phyloP scores from a whole-genome alignment of 2,329 filamentous ascomycete genomes.

The Ceratocystis destructans region DNA sequence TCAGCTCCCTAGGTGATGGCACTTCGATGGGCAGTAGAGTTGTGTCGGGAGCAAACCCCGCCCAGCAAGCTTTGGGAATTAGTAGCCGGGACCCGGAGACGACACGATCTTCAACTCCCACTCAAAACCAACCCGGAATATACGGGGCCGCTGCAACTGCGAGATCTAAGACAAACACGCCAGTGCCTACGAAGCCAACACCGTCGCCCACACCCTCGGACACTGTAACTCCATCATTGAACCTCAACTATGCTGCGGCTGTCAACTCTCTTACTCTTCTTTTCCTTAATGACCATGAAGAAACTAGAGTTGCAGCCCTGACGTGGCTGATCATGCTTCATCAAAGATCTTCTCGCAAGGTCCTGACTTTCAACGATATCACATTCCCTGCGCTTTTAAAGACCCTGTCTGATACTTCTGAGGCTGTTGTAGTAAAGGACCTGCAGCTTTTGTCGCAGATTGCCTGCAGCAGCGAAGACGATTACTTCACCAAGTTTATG shows the following conservation, averaged over 20 bases:
- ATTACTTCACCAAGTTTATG: slow-evolving; percentile 98
- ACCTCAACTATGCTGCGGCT: slow-evolving; percentile 90
- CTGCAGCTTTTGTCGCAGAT: slow-evolving; percentile 90
- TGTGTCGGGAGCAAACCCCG: background rate
- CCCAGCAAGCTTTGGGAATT: background rate
- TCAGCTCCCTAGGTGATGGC: slow-evolving; percentile 53
- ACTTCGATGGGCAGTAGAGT: background rate
- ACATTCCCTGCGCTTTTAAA: slow-evolving; percentile 94
- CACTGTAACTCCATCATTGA: slow-evolving; percentile 25
- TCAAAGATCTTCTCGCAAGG: slow-evolving; percentile 82
- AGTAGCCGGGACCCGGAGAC: slow-evolving; percentile 6
- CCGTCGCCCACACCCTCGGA: slow-evolving; percentile 20
- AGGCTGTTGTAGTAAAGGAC: slow-evolving; percentile 90
- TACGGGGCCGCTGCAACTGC: background rate
- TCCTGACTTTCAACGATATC: slow-evolving; percentile 89
- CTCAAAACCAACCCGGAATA: background rate
- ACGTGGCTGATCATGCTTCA: slow-evolving; percentile 98
- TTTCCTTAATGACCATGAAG: slow-evolving; percentile 93
- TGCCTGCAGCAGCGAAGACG: slow-evolving; percentile 88
- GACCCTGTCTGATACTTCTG: slow-evolving; percentile 86
- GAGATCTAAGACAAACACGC: background rate
- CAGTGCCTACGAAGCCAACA: slow-evolving; percentile 21
- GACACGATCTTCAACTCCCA: slow-evolving; percentile 13
- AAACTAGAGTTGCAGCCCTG: slow-evolving; percentile 80
- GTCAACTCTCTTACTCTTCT: slow-evolving; percentile 86